Evolutionary conservation across 768 basidiomycete genomes (phyloP), one percentile per base, ranked within the genome.

Genomic region (Suillus lakei): DNA sequence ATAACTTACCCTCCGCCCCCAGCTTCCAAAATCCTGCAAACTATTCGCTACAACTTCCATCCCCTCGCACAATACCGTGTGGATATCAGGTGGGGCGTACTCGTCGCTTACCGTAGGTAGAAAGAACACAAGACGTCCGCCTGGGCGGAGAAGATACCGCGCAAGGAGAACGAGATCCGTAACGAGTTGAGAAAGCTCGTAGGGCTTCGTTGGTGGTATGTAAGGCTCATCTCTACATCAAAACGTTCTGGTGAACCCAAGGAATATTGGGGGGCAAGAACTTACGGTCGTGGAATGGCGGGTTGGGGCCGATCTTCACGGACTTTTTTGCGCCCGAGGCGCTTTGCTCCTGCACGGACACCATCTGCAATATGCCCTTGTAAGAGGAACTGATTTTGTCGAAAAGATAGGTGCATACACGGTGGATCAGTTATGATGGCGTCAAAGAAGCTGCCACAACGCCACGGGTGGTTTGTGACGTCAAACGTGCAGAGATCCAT

Each of bases 341-440:
- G 83, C 73, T 95, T 95, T 10, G 92, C 92, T 9, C 94, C 93
- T 38, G 93, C 93, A 9, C 98, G 83, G 0, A 99, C 95, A 8
- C 97, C 97, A 75, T 99, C 97, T 92, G 64, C 46, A 15, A n/a
- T 28, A 34, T 15, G 39, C 60, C 18, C 55, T 51, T n/a, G 58
- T 67, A 28, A 48, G 61, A 53, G 64, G 59, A 59, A 30, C 12
- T 36, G 36, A 34, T 21, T 1, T 3, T 32, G 2, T 3, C 39
- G 54, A 34, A 41, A 28, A 38, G 18, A 26, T 54, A 30, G 43
- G 21, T 9, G 76, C 91, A 73, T 77, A 95, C 95, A 98, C 13
- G 96, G 96, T 53, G 96, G 96, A 77, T 98, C 96, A 0, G 96
- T 96, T 39, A 98, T 81, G 66, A 99, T 96, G 0, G 96, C 95